Evolutionary conservation across 2,329 filamentous ascomycete genomes (phyloP).

Genomic region (Keithomyces neogunnii): DNA sequence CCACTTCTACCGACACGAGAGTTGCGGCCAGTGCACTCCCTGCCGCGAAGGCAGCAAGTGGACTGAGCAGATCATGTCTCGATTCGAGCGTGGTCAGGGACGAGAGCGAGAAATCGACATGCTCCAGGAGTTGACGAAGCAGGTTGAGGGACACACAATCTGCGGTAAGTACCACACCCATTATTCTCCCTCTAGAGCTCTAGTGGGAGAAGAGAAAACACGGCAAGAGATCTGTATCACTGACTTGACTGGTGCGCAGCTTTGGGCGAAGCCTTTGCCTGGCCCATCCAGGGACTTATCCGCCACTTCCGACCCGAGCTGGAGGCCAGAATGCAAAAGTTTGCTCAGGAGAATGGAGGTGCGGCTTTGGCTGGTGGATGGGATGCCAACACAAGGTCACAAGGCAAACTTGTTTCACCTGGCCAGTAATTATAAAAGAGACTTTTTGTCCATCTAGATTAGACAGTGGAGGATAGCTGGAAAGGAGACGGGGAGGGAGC

Average conservation of each 20-base stretch:
- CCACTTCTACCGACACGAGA: conserved; percentile 98
- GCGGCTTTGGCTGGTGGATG: conserved; percentile 79
- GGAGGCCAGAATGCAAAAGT: conserved; percentile 81
- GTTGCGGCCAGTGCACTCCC: conserved; percentile 97
- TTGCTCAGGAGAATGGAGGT: conserved; percentile 64
- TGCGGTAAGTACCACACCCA: conserved; percentile 56
- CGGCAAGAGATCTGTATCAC: background rate
- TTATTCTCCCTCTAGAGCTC: too few species aligned
- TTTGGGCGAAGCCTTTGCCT: conserved; percentile 94
- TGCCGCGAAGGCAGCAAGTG: conserved; percentile 98
- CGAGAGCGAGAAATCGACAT: conserved; percentile 94
- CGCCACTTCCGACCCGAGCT: conserved; percentile 96
- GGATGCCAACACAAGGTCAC: conserved; percentile 62
- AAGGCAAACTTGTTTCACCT: conserved; percentile 79
- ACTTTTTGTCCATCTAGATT: conserved; percentile 6
- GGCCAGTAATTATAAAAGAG: conserved; percentile 59
- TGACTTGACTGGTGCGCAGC: conserved; percentile 40
- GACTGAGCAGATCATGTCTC: conserved; percentile 98
- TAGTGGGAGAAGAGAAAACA: too few species aligned
- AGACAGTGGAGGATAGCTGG: background rate
- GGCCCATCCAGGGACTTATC: conserved; percentile 97
- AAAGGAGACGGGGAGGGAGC: background rate
- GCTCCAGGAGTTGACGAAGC: conserved; percentile 98
- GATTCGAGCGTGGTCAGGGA: conserved; percentile 86
- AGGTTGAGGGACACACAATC: conserved; percentile 98